phyloP scores from a whole-genome alignment of 768 basidiomycete genomes.

The Leccinum aurantiacum region DNA sequence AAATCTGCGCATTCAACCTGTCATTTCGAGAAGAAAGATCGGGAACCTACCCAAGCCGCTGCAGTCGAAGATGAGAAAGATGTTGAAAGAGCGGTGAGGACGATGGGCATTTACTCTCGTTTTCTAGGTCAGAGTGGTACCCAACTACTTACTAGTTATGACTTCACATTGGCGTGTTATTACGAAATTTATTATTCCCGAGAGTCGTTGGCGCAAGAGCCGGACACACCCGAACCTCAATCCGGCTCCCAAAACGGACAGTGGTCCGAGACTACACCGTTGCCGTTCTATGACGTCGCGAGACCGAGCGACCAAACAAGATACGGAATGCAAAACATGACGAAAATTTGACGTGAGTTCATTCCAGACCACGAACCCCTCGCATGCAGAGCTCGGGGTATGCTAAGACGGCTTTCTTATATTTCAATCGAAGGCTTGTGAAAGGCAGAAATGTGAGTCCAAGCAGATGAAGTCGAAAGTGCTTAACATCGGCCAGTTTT shows the following conservation, averaged over 20 bases:
- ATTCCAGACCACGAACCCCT: conserved; percentile 54
- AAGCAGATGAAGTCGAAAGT: too few relatives aligned
- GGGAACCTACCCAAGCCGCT: conserved; percentile 39
- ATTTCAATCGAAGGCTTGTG: conserved; percentile 87
- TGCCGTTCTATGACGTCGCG: too few relatives aligned
- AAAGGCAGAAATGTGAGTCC: neutral
- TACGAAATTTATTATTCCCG: too few relatives aligned
- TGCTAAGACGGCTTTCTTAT: conserved; percentile 84
- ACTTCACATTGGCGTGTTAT: too few relatives aligned
- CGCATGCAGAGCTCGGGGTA: conserved; percentile 94
- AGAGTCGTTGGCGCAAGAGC: too few relatives aligned
- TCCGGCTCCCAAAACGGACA: too few relatives aligned
- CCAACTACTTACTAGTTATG: neutral
- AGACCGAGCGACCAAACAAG: too few relatives aligned
- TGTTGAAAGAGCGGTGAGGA: conserved; percentile 37
- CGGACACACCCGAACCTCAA: too few relatives aligned
- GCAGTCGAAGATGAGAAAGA: conserved; percentile 39
- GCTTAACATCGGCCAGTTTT: conserved; percentile 43
- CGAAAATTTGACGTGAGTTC: too few relatives aligned
- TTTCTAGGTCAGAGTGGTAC: conserved; percentile 6
- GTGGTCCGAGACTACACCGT: too few relatives aligned
- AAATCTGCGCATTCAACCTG: conserved; percentile 52
- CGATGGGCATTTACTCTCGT: neutral
- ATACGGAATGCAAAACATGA: too few relatives aligned
- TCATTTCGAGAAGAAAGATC: conserved; percentile 39